phyloP scores from a whole-genome alignment of 129 eudicot genomes.

The Flaveria bidentis region DNA sequence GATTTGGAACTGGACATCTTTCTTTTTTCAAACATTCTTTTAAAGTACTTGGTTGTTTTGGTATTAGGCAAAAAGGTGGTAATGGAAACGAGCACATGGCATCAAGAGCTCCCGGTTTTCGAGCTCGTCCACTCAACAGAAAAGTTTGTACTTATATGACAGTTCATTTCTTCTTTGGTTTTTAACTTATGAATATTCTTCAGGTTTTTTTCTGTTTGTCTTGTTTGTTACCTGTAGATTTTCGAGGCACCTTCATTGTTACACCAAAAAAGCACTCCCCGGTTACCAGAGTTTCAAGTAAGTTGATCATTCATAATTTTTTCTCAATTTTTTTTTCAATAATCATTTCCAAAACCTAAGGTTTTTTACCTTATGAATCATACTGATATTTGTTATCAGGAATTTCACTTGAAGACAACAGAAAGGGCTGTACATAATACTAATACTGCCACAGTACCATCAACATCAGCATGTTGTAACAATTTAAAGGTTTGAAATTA shows the following conservation, averaged over 20 bases:
- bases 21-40: slow-evolving; percentile 3
- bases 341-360: slow-evolving; percentile 5
- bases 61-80: slow-evolving; percentile 53
- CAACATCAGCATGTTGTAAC: slow-evolving; percentile 38
- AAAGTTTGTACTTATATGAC: slow-evolving; percentile 49
- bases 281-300: slow-evolving; percentile 65
- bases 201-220: background rate
- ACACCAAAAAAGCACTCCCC: slow-evolving; percentile 70
- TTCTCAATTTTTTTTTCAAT: background rate
- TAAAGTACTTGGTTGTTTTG: slow-evolving; percentile 16
- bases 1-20: background rate
- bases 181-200: background rate
- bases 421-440: slow-evolving; percentile 75
- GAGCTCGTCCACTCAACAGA: slow-evolving; percentile 85
- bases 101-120: slow-evolving; percentile 54
- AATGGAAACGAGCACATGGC: slow-evolving; percentile 45
- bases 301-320: slow-evolving; percentile 16
- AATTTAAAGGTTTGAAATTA: slow-evolving; percentile 48
- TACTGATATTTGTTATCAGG: slow-evolving; percentile 46
- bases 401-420: slow-evolving; percentile 70
- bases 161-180: background rate
- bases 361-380: background rate
- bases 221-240: slow-evolving; percentile 52
- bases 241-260: slow-evolving; percentile 64
- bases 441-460: slow-evolving; percentile 47